A percentile compares a stretch with the other conserved stretches of the same genome.
Conservation (phyloP, 129 eudicot species). For the Artemisia annua region DNA sequence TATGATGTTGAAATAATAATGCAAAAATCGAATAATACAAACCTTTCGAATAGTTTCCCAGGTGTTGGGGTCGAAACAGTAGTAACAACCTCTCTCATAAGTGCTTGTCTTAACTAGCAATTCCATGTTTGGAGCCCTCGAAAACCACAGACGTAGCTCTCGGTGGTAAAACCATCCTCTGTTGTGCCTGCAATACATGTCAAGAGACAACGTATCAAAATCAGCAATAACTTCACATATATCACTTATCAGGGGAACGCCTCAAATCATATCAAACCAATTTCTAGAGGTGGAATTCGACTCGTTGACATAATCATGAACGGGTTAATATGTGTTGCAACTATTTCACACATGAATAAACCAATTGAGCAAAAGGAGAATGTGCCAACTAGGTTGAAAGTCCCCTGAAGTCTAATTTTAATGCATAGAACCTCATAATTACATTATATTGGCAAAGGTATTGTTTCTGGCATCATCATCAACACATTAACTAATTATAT, state of each 20-base stretch:
- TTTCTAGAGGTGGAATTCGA: background rate
- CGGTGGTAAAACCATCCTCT: slow-evolving; percentile 90
- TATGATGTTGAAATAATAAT: background rate
- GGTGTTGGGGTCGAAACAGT: slow-evolving; percentile 75
- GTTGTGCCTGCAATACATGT: slow-evolving; percentile 52
- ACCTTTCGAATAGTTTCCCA: slow-evolving; percentile 87
- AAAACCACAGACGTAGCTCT: slow-evolving; percentile 66
- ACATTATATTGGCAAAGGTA: background rate
- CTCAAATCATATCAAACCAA: background rate
- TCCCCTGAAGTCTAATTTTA: background rate
- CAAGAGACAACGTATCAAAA: background rate
- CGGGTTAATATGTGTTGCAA: background rate
- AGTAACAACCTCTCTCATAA: slow-evolving; percentile 79
- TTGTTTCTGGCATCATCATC: background rate
- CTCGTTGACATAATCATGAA: background rate
- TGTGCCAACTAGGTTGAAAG: background rate
- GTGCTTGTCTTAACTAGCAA: slow-evolving; percentile 61
- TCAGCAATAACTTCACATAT: background rate
- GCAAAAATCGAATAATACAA: slow-evolving; percentile 1
- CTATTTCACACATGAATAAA: background rate
- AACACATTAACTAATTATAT: background rate
- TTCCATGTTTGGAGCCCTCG: slow-evolving; percentile 66
- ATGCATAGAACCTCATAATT: background rate
- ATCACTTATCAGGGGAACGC: background rate
- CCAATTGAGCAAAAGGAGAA: background rate